These are phyloP conservation scores for Cutaneotrichosporon cyanovorans DNA, from an alignment of 1,284 basidiomycete genomes.

Conservation along the genomic window DNA sequence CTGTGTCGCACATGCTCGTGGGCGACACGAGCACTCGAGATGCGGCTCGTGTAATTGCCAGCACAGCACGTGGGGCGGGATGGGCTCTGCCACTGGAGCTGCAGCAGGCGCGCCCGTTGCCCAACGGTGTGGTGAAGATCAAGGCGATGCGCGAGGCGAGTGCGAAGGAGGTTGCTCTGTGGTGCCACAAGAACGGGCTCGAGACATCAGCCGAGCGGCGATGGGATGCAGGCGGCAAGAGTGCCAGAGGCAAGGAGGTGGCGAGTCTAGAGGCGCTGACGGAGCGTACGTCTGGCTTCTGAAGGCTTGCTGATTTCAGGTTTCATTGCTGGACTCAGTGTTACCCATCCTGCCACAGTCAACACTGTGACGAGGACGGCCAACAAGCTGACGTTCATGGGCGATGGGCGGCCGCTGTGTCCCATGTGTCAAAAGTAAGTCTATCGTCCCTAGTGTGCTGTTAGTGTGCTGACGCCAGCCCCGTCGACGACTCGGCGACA, in stretches of 20 bases:
- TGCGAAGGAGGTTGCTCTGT: conserved; percentile 61
- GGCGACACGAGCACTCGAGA: conserved; percentile 74
- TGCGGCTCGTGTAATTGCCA: conserved; percentile 66
- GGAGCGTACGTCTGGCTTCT: conserved; percentile 52
- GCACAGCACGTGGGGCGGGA: conserved; percentile 70
- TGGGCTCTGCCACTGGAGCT: conserved; percentile 66
- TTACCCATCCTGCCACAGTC: conserved; percentile 79
- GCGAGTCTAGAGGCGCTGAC: conserved; percentile 59
- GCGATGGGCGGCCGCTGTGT: conserved; percentile 48
- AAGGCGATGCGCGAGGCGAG: conserved; percentile 68
- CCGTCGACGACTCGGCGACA: conserved; percentile 59
- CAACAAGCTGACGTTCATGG: conserved; percentile 68
- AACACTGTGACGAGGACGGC: conserved; percentile 78
- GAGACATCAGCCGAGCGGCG: conserved; percentile 66
- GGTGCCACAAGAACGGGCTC: conserved; percentile 25
- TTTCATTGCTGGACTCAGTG: conserved; percentile 72
- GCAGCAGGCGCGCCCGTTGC: too few species aligned
- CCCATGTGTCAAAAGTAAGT: conserved; percentile 66
- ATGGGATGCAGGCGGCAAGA: conserved; percentile 48
- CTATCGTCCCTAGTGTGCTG: conserved; percentile 8
- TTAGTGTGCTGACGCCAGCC: conserved; percentile 46
- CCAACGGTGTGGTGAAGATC: conserved; percentile 52
- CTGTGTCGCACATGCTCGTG: conserved; percentile 68
- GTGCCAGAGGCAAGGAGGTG: conserved; percentile 48
- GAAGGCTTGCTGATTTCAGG: conserved; percentile 47